Conservation (phyloP, 495 filamentous ascomycete species). For the Rusavskia elegans region DNA sequence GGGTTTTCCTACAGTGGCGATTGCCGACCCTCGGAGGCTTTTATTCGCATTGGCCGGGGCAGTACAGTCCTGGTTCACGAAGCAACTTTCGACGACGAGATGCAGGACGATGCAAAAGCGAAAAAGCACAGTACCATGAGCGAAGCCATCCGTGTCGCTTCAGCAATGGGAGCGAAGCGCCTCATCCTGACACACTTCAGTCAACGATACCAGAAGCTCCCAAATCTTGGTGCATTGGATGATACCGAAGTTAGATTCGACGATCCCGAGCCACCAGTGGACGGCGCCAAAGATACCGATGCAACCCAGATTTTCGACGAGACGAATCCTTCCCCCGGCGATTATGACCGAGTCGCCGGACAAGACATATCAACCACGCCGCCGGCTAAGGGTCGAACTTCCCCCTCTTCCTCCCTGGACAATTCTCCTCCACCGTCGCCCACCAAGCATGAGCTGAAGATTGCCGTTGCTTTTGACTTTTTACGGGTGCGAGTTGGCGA, state of each 20-base stretch:
- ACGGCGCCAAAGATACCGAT: constrained; percentile 13
- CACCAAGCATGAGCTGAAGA: constrained; percentile 28
- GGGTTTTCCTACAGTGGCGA: constrained; percentile 89
- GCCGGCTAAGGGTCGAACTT: too few species aligned
- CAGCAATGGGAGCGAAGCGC: constrained; percentile 56
- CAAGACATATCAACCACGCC: too few species aligned
- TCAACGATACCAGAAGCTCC: constrained; percentile 85
- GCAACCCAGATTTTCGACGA: neutral
- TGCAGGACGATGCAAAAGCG: constrained; percentile 56
- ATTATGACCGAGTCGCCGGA: neutral
- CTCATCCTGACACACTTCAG: constrained; percentile 86
- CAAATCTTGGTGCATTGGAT: constrained; percentile 29
- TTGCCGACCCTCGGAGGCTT: constrained; percentile 58
- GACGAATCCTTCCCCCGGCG: neutral
- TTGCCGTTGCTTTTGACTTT: constrained; percentile 75
- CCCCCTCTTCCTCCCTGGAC: too few species aligned
- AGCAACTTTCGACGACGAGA: constrained; percentile 84
- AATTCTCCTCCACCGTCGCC: neutral
- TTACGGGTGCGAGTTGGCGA: constrained; percentile 75
- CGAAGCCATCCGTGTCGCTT: constrained; percentile 68
- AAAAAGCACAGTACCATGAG: constrained; percentile 82
- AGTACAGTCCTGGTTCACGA: constrained; percentile 84
- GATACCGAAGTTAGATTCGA: neutral
- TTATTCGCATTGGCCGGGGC: constrained; percentile 52
- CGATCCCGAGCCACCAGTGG: constrained; percentile 1